Percentiles rank a stretch among this genome's conserved stretches.
Conservation (phyloP, 495 filamentous ascomycete genomes). For the Lasiosphaeria hispida region DNA sequence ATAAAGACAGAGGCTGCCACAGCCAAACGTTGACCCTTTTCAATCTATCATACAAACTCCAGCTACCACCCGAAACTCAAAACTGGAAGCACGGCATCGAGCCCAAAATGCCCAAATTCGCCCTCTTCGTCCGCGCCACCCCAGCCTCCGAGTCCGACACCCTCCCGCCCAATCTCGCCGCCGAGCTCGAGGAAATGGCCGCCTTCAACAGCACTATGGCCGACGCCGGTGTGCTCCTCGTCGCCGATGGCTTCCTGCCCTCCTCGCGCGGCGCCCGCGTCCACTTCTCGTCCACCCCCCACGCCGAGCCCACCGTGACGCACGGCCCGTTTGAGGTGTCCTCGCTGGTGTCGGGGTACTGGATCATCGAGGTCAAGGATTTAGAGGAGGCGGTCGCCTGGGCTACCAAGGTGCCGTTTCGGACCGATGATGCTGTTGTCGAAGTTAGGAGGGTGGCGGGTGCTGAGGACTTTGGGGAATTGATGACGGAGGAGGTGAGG, state of each 20-base stretch:
- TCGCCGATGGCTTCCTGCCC: constrained; percentile 11
- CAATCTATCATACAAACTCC: neutral
- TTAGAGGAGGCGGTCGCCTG: constrained; percentile 17
- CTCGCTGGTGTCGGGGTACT: constrained; percentile 14
- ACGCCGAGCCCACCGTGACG: constrained; percentile 1
- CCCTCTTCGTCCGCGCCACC: constrained; percentile 19
- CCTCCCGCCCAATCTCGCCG: neutral
- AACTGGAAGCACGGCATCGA: no score
- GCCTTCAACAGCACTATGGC: neutral
- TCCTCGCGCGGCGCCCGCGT: constrained; percentile 15
- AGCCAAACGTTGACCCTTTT: no score
- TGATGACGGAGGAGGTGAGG: constrained; percentile 13
- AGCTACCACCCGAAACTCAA: no score
- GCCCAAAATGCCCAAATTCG: constrained; percentile 20
- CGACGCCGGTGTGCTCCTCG: constrained; percentile 8
- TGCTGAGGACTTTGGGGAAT: constrained; percentile 17
- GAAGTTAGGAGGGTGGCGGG: constrained; percentile 18
- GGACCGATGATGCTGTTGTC: constrained; percentile 3
- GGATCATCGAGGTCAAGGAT: constrained; percentile 20
- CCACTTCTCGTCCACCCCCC: constrained; percentile 4
- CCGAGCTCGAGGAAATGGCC: neutral
- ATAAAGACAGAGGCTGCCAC: neutral
- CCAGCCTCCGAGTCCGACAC: neutral
- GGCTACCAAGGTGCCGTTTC: constrained; percentile 18
- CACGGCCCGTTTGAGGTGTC: constrained; percentile 13